Base-by-base conservation (phyloP, 306 rosid genomes). In the Crataegus laevigata region DNA sequence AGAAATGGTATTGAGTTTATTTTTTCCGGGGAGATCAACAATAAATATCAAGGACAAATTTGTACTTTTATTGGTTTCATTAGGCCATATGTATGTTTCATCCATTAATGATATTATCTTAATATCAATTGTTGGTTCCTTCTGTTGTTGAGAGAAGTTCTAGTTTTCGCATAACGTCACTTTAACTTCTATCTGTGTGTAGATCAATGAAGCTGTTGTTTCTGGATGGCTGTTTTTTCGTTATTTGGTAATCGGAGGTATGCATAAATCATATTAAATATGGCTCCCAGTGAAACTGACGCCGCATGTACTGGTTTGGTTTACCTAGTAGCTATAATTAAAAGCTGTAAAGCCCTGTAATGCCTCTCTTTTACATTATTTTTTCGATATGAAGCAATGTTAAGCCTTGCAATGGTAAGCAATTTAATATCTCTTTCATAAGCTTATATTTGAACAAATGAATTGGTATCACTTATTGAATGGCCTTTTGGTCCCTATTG, bases 161-260 rank as follows among this genome's bases (percentile, higher is more conserved):
- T 7, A 50, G 42, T 64, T 25, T 72, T 18, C 8, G 36, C 38
- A 10, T 52, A 42, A 36, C 30, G 19, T 65, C 61, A 74, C 71
- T 52, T 54, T 29, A 24, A 38, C 40, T 81, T 79, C 78, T 66
- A 72, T 68, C 66, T 78, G 13, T 74, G 73, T 81, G 58, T 83
- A 94, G 98, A 89, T 94, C 82, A 90, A 83, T 78, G 99, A 94
- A 92, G 99, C 97, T 9, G 99, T 94, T 78, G 97, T 94, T 66
- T 40, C 90, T 45, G 99, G 99, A 72, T 94, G 99, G 99, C 80
- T 94, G 91, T 94, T 94, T 86, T 94, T 94, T 77, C 96, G 99
- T 74, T 94, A 94, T 87, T 84, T 94, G 86, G 99, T 94, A 51
- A 92, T 94, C 79, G 99, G 99, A 94, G 98, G 98, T 94, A 89